Conservation (phyloP, 805 yeast species). For the Hanseniaspora occidentalis region DNA sequence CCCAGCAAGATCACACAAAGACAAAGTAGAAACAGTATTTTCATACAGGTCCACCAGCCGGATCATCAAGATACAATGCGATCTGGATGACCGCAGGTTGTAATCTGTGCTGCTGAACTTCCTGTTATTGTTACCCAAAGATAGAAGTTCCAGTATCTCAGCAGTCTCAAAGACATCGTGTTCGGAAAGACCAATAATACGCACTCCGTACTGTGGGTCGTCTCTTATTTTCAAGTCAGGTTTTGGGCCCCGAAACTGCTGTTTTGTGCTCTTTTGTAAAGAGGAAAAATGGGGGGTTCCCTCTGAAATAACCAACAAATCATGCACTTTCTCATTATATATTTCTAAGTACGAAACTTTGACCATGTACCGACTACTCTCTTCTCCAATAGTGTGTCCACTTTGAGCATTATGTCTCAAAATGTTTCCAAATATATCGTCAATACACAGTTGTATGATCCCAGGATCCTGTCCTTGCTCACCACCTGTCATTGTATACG, state of each 20-base stretch:
- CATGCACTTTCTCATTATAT: slow-evolving; percentile 78
- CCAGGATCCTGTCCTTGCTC: slow-evolving; percentile 64
- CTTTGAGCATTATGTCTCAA: slow-evolving; percentile 13
- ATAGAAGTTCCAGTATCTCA: slow-evolving; percentile 49
- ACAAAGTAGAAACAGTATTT: slow-evolving; percentile 43
- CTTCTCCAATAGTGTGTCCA: slow-evolving; percentile 13
- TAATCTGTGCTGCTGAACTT: slow-evolving; percentile 83
- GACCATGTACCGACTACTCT: slow-evolving; percentile 23
- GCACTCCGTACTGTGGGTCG: slow-evolving; percentile 57
- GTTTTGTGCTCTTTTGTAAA: slow-evolving; percentile 5
- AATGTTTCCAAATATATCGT: slow-evolving; percentile 42
- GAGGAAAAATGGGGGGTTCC: too few relatives aligned
- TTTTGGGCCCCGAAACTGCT: too few relatives aligned
- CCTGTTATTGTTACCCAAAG: slow-evolving; percentile 60
- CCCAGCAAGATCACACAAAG: slow-evolving; percentile 92
- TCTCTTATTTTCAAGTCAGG: slow-evolving; percentile 69
- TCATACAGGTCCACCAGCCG: slow-evolving; percentile 36
- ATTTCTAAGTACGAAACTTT: slow-evolving; percentile 70
- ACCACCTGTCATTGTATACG: slow-evolving; percentile 74
- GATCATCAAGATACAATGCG: slow-evolving; percentile 80
- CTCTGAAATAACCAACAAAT: too few relatives aligned
- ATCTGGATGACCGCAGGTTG: slow-evolving; percentile 76
- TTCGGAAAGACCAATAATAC: slow-evolving; percentile 62
- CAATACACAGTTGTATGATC: slow-evolving; percentile 55
- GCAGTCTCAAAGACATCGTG: slow-evolving; percentile 41